A percentile compares a stretch with the other conserved stretches of the same genome.
phyloP scores from a whole-genome alignment of 306 rosid genomes.

The Cicer arietinum region DNA sequence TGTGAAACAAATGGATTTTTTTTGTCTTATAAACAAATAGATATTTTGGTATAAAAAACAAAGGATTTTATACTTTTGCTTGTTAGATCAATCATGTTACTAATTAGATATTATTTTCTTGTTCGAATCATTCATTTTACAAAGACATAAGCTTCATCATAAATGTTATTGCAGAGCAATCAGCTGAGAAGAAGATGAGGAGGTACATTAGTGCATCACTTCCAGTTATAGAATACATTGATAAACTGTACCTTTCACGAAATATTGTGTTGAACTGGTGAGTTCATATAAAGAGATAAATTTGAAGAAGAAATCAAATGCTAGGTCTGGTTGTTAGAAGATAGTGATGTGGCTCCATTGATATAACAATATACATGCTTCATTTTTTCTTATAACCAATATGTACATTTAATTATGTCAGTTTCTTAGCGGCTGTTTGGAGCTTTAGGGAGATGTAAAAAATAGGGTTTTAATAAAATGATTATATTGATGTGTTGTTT shows the following conservation, averaged over 20 bases:
- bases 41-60: background rate
- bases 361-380: conserved; percentile 16
- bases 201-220: conserved; percentile 70
- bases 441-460: conserved; percentile 21
- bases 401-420: conserved; percentile 36
- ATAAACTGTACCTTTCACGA: conserved; percentile 72
- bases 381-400: conserved; percentile 10
- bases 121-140: conserved; percentile 4
- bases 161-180: conserved; percentile 63
- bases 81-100: background rate
- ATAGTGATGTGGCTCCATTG: conserved; percentile 32
- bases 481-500: conserved; percentile 12
- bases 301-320: background rate
- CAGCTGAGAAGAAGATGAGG: conserved; percentile 86
- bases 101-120: conserved; percentile 26
- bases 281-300: conserved; percentile 35
- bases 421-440: conserved; percentile 38
- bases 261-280: conserved; percentile 87
- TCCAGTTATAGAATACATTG: conserved; percentile 80
- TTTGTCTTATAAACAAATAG: background rate
- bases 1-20: background rate
- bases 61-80: background rate
- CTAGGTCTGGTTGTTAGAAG: conserved; percentile 34
- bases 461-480: conserved; percentile 13
- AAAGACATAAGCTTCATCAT: conserved; percentile 8